A percentile compares a stretch with the other conserved stretches of the same genome.
phyloP scores from a whole-genome alignment of 164 flowering plant species.

The Macadamia tetraphylla region DNA sequence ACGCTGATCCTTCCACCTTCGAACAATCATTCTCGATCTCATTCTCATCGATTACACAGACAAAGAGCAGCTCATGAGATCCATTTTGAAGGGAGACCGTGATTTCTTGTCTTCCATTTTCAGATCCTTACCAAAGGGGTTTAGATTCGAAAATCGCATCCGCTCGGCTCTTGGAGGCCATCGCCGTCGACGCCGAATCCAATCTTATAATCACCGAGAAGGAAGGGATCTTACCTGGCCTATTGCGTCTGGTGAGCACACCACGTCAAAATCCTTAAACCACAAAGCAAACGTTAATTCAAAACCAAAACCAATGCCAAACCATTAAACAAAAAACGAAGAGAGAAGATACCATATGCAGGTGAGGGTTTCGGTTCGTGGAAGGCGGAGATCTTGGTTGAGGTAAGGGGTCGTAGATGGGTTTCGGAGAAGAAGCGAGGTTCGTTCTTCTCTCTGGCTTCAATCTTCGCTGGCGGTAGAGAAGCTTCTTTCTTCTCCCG shows the following conservation, averaged over 20 bases:
- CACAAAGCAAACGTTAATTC: too few species aligned
- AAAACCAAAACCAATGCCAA: too few species aligned
- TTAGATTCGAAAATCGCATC: constrained; percentile 32
- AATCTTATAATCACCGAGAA: constrained; percentile 34
- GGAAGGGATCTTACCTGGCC: constrained; percentile 32
- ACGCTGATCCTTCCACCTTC: not conserved
- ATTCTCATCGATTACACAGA: constrained; percentile 20
- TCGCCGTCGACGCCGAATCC: constrained; percentile 37
- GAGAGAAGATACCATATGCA: too few species aligned
- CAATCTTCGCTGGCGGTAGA: too few species aligned
- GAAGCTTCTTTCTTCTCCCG: too few species aligned
- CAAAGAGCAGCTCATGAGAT: constrained; percentile 9
- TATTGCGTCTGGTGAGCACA: constrained; percentile 20
- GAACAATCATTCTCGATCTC: constrained; percentile 29
- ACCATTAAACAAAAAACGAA: too few species aligned
- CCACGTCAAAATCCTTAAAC: too few species aligned
- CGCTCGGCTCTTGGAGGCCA: constrained; percentile 33
- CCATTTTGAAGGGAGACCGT: constrained; percentile 17
- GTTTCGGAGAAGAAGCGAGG: too few species aligned
- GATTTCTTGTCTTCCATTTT: constrained; percentile 30
- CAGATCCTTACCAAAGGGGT: constrained; percentile 30
- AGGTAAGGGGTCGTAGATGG: too few species aligned
- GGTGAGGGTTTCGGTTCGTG: too few species aligned
- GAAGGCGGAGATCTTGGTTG: too few species aligned
- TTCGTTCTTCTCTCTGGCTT: too few species aligned